phyloP scores from a whole-genome alignment of 2,329 filamentous ascomycete species.

The Lecanicillium sp. region DNA sequence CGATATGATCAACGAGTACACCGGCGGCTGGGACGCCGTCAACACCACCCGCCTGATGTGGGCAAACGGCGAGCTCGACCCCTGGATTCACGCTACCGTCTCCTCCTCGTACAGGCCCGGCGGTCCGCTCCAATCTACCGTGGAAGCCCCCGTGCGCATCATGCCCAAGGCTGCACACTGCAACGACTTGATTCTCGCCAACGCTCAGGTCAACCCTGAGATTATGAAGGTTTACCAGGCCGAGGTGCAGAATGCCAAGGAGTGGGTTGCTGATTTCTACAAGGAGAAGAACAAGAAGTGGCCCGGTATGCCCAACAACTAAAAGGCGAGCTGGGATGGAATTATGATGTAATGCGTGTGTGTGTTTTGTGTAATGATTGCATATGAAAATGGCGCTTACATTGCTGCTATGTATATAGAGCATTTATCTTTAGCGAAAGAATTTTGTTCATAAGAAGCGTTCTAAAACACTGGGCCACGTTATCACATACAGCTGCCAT shows the following conservation, averaged over 20 bases:
- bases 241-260: conserved; percentile 48
- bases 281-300: conserved; percentile 1
- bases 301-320: too few relatives aligned
- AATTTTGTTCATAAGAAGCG: too few relatives aligned
- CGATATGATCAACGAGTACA: conserved; percentile 22
- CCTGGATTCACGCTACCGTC: conserved; percentile 6
- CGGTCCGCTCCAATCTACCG: conserved; percentile 27
- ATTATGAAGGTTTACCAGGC: conserved; percentile 49
- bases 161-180: conserved; percentile 43
- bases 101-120: not conserved
- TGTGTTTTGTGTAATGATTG: too few relatives aligned
- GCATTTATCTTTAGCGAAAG: too few relatives aligned
- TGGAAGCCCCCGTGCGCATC: conserved; percentile 36
- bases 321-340: not conserved
- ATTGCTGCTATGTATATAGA: too few relatives aligned
- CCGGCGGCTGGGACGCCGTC: conserved; percentile 4
- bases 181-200: conserved; percentile 56
- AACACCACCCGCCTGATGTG: conserved; percentile 6
- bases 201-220: conserved; percentile 43
- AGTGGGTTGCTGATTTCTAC: conserved; percentile 53
- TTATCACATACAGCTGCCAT: too few relatives aligned
- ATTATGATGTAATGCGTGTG: not conserved
- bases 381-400: too few relatives aligned
- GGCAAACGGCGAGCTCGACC: conserved; percentile 6
- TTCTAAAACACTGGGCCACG: too few relatives aligned